These are phyloP conservation scores for Entophlyctis luteolus DNA, from an alignment of 192 early-diverging fungal species.

Conservation along the genomic window DNA sequence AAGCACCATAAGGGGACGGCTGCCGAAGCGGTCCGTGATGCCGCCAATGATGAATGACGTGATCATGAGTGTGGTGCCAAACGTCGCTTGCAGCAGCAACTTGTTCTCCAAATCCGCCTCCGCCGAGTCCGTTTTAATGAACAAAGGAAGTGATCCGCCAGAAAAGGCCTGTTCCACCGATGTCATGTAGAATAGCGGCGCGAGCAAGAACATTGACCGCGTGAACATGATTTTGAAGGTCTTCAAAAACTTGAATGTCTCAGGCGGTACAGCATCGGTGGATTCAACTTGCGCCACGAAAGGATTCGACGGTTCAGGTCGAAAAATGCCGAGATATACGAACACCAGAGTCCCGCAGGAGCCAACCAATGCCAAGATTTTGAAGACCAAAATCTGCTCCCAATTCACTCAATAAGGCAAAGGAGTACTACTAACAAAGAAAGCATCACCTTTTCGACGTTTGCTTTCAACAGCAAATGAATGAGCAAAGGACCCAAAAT, in stretches of 20 bases:
- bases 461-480: neutral
- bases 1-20: slow-evolving; percentile 6
- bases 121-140: slow-evolving; percentile 13
- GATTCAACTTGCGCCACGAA: neutral
- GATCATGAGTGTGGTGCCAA: slow-evolving; percentile 24
- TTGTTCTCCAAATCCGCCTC: slow-evolving; percentile 2
- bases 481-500: slow-evolving; percentile 23
- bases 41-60: slow-evolving; percentile 23
- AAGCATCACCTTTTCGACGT: slow-evolving; percentile 22
- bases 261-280: neutral
- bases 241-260: slow-evolving; percentile 1
- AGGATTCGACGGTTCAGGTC: slow-evolving; percentile 22
- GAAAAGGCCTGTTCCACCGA: slow-evolving; percentile 28
- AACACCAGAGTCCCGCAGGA: slow-evolving; percentile 5
- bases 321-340: neutral
- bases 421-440: neutral
- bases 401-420: neutral
- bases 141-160: slow-evolving; percentile 21
- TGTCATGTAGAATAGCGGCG: slow-evolving; percentile 20
- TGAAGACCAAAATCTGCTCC: slow-evolving; percentile 8
- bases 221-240: slow-evolving; percentile 18
- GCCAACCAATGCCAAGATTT: slow-evolving; percentile 13
- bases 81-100: slow-evolving; percentile 15
- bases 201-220: slow-evolving; percentile 19
- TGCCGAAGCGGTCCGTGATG: slow-evolving; percentile 20